Conservation (phyloP, 2,329 filamentous ascomycete species). For the Aulographum hederae region DNA sequence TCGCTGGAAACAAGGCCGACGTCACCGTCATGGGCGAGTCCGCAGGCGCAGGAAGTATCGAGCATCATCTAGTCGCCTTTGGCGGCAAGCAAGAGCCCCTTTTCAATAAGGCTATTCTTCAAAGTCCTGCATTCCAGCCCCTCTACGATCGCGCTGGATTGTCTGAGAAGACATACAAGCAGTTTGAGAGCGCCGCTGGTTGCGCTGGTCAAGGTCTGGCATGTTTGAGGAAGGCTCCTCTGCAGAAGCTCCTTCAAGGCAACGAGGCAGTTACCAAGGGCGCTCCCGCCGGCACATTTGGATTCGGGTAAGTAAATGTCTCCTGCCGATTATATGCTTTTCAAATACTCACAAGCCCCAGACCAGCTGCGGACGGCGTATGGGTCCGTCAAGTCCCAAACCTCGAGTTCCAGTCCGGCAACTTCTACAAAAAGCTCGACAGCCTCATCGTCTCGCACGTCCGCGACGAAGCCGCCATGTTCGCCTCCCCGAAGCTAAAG, state of each 20-base stretch:
- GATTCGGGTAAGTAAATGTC: background rate
- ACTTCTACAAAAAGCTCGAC: constrained; percentile 3
- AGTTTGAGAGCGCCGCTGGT: constrained; percentile 22
- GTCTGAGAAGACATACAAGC: background rate
- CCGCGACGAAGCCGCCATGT: constrained; percentile 2
- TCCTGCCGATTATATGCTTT: background rate
- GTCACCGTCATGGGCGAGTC: constrained; percentile 63
- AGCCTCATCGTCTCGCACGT: constrained; percentile 2
- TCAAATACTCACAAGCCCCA: too few relatives aligned
- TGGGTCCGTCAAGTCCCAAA: constrained; percentile 2
- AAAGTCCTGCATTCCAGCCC: background rate
- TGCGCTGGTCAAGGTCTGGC: constrained; percentile 13
- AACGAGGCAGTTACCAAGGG: background rate
- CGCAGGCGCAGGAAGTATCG: constrained; percentile 43
- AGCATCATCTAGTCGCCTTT: constrained; percentile 52
- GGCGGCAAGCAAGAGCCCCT: constrained; percentile 27
- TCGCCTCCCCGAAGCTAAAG: too few relatives aligned
- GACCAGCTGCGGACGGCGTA: constrained; percentile 2
- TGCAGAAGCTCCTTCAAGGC: background rate
- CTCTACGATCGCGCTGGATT: background rate
- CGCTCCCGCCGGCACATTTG: background rate
- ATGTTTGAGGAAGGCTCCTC: background rate
- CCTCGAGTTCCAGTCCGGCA: constrained; percentile 3
- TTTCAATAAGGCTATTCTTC: constrained; percentile 28
- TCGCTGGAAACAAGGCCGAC: constrained; percentile 34